Base-by-base conservation (phyloP, 148 eudicot species). In the Chenopodium quinoa region DNA sequence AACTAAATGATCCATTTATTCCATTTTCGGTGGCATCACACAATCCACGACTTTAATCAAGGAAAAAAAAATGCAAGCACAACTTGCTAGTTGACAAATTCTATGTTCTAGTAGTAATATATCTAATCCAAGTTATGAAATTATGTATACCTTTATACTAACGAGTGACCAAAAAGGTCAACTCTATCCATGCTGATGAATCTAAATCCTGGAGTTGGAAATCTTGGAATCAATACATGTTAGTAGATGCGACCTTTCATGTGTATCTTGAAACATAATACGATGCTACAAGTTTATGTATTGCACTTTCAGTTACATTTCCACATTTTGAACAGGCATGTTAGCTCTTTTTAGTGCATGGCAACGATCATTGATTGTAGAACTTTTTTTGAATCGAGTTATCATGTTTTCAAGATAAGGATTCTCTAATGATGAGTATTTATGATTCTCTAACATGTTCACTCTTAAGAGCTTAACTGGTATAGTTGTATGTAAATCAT, bases 161-260 rank as follows among this genome's bases (percentile, higher is more conserved):
- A 48, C 52, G 40, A n/a, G 67, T 64, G 11, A 44, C 52, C n/a
- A 23, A 63, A 34, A 69, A 69, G 9, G 72, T 69, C 72, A 69
- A 32, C 22, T 69, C 72, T 69, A 31, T 29, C 17, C 34, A 67
- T 67, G 37, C 71, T 67, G 71, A 67, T 13, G 13, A 27, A 27
- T 32, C 72, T 20, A 69, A 31, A 12, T 69, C 22, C 8, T 31
- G 22, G 20, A 31, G 46, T 69, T 69, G 72, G 37, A 34, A 34
- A 34, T 34, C 37, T 34, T 34, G 37, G 72, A 69, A 69, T 69
- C 46, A 69, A 4, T 69, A 11, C 72, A 69, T 69, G 40, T 69
- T 69, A 32, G 14, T 68, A 69, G 72, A 69, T 69, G 72, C 71
- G 79, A 23, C 79, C 16, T 48, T 77, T 77, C 67, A 63, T 40